Evolutionary conservation across 192 early-diverging fungal species (phyloP), one percentile per base, ranked within the genome.

Genomic region (Coemansia sp.): DNA sequence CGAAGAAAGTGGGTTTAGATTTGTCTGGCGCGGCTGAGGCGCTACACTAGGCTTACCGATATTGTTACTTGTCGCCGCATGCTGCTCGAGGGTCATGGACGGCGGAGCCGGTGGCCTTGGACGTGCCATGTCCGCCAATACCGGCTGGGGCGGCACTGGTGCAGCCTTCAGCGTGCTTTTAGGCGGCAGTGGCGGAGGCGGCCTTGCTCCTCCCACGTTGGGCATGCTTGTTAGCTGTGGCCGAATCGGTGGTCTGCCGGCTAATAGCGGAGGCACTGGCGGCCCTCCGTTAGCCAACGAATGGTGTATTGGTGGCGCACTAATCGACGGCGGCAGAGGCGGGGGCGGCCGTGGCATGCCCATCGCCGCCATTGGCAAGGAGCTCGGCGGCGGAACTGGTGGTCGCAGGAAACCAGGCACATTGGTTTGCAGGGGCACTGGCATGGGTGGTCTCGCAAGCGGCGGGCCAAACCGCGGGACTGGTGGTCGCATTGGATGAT

Each of bases 21-120:
- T 73, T 58, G 55, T 57, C 65, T 33, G 56, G 66, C 55, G 61
- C 34, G 59, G 45, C 59, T 73, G 60, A 45, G 36, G 46, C 61
- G 65, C 50, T 46, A 68, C 33, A 68, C 50, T 74, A 38, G 57
- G 72, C 72, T 74, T 74, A 74, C 72, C 72, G 59, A 53, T 33
- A 34, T 38, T 66, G 59, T 52, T 69, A 20, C 20, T 50, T n/a
- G 17, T 25, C 17, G 17, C 55, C 34, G 55, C 34, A 57, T 57
- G 55, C 50, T 22, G 46, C 3, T 29, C 10, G 23, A 25, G 49
- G 9, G 49, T 20, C 49, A 25, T 25, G 49, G 49, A 8, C 49
- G 23, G 15, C 23, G 15, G 9, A n/a, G 40, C 32, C 10, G 52
- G 32, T 56, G 53, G 60, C 20, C 20, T 1, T 48, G 60, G 67